phyloP scores from a whole-genome alignment of 805 yeast species.

The Lachancea thermotolerans region DNA sequence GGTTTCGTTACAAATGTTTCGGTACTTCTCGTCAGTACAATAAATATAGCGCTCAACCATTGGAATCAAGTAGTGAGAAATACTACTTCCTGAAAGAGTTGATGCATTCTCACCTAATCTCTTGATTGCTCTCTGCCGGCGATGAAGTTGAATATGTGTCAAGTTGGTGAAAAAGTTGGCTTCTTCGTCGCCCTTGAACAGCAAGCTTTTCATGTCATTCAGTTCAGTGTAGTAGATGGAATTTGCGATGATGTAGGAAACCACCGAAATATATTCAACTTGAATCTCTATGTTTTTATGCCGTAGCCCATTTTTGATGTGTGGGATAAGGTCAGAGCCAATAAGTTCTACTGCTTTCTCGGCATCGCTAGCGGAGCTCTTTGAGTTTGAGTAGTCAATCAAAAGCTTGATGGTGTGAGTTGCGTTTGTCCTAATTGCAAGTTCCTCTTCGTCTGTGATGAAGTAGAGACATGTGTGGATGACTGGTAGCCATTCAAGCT shows the following conservation, averaged over 20 bases:
- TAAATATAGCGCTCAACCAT: slow-evolving; percentile 74
- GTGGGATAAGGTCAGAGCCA: slow-evolving; percentile 54
- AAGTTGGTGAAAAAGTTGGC: slow-evolving; percentile 74
- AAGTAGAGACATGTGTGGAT: slow-evolving; percentile 61
- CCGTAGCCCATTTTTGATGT: slow-evolving; percentile 60
- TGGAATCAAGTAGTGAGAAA: slow-evolving; percentile 79
- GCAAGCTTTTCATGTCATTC: slow-evolving; percentile 57
- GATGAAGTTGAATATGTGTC: slow-evolving; percentile 74
- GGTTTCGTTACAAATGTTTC: slow-evolving; percentile 62
- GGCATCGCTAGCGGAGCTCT: slow-evolving; percentile 25
- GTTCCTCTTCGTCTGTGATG: slow-evolving; percentile 71
- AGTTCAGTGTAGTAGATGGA: slow-evolving; percentile 44
- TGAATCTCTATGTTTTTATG: slow-evolving; percentile 54
- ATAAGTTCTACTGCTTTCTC: slow-evolving; percentile 33
- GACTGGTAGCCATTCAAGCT: slow-evolving; percentile 73
- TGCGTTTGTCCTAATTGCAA: slow-evolving; percentile 74
- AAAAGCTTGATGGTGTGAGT: slow-evolving; percentile 55
- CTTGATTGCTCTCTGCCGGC: slow-evolving; percentile 79
- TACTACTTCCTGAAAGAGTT: slow-evolving; percentile 45
- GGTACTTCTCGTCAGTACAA: slow-evolving; percentile 48
- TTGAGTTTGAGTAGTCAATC: slow-evolving; percentile 46
- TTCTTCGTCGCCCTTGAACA: slow-evolving; percentile 68
- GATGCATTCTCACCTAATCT: slow-evolving; percentile 47
- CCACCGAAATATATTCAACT: slow-evolving; percentile 59
- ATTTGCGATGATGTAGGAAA: slow-evolving; percentile 54